phyloP scores from a whole-genome alignment of 352 stramenopile genomes.

The Pythium brachiatum region DNA sequence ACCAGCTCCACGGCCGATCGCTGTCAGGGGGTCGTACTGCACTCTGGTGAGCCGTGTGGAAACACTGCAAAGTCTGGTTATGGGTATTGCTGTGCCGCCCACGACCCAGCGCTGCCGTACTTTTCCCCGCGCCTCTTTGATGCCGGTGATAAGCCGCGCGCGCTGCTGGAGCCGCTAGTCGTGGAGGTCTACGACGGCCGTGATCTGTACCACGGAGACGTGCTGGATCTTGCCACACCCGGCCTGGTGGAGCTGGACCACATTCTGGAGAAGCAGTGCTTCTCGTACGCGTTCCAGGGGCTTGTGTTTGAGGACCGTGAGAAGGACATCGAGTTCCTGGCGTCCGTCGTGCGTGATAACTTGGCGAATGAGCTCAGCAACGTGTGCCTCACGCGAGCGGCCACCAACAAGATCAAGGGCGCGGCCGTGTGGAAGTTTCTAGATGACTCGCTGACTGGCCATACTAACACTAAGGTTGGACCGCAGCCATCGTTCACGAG shows the following conservation, averaged over 20 bases:
- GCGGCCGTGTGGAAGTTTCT: conserved; percentile 39
- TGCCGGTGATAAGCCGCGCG: conserved; percentile 23
- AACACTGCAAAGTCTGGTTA: conserved; percentile 33
- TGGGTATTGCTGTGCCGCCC: conserved; percentile 36
- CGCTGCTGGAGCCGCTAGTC: conserved; percentile 24
- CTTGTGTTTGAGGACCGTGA: conserved; percentile 20
- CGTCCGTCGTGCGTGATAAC: conserved; percentile 27
- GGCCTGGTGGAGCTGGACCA: conserved; percentile 37
- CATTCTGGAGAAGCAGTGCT: conserved; percentile 51
- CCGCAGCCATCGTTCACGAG: conserved; percentile 24
- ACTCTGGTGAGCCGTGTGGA: conserved; percentile 8
- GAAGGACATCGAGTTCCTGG: conserved; percentile 24
- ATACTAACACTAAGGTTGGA: conserved; percentile 10
- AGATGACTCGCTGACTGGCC: conserved; percentile 38
- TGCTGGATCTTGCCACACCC: conserved; percentile 28
- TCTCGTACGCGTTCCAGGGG: conserved; percentile 34
- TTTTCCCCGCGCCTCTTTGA: conserved; percentile 37
- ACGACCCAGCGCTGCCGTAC: conserved; percentile 29
- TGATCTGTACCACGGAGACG: conserved; percentile 41
- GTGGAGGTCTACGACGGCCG: conserved; percentile 25
- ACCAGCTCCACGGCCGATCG: not conserved
- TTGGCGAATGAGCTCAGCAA: conserved; percentile 36
- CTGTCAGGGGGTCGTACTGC: conserved; percentile 23
- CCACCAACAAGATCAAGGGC: conserved; percentile 45
- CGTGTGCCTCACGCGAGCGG: conserved; percentile 39